phyloP scores from a whole-genome alignment of 208 protist genomes.

The Crithidia expoeki region DNA sequence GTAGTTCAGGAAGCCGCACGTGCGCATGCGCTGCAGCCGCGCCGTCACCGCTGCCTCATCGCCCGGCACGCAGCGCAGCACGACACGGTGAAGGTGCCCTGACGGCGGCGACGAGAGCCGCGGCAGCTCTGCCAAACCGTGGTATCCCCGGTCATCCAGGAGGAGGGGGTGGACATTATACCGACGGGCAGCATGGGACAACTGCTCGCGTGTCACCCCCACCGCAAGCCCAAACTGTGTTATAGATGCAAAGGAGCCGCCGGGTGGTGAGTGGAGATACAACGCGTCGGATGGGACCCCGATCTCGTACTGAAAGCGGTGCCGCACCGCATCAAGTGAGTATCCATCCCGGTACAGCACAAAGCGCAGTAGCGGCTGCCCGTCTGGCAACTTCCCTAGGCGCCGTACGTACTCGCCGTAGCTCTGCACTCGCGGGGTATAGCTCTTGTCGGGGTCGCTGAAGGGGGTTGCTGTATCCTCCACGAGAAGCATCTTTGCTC shows the following conservation, averaged over 20 bases:
- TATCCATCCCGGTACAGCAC: slow-evolving; percentile 76
- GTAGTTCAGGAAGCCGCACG: slow-evolving; percentile 84
- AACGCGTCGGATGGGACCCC: slow-evolving; percentile 56
- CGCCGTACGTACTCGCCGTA: slow-evolving; percentile 79
- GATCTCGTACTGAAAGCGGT: slow-evolving; percentile 78
- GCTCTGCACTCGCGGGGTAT: slow-evolving; percentile 60
- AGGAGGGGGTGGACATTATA: slow-evolving; percentile 85
- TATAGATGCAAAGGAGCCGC: slow-evolving; percentile 69
- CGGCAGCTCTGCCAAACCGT: slow-evolving; percentile 24
- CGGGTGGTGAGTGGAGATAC: slow-evolving; percentile 40
- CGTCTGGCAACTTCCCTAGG: slow-evolving; percentile 55
- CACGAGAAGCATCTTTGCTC: slow-evolving; percentile 61
- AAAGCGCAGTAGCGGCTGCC: slow-evolving; percentile 65
- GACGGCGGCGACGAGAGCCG: slow-evolving; percentile 21
- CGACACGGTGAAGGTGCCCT: slow-evolving; percentile 57
- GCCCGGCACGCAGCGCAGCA: slow-evolving; percentile 71
- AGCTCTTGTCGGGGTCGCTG: slow-evolving; percentile 66
- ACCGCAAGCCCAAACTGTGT: slow-evolving; percentile 72
- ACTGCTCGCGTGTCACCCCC: slow-evolving; percentile 77
- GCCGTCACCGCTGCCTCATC: slow-evolving; percentile 32
- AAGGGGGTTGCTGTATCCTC: slow-evolving; percentile 72
- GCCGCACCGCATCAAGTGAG: slow-evolving; percentile 46
- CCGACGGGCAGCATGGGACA: slow-evolving; percentile 75
- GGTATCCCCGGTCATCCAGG: slow-evolving; percentile 68
- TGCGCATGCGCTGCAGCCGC: slow-evolving; percentile 30